Base-by-base conservation (phyloP, 768 basidiomycete genomes). In the Pulveroboletus sp. region DNA sequence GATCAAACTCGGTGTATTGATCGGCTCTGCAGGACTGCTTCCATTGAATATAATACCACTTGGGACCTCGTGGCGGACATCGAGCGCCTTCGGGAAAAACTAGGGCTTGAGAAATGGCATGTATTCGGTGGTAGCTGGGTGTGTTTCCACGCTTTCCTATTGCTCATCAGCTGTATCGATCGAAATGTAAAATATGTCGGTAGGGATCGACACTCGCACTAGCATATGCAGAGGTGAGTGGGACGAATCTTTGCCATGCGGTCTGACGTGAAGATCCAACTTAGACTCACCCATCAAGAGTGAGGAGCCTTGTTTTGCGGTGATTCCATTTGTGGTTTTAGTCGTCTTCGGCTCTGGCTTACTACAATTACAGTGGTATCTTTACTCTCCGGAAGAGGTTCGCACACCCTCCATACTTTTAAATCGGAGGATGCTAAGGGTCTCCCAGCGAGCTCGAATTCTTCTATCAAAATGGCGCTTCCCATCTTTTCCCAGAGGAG, bases 41-140 rank as follows among this genome's bases (percentile, higher is more conserved):
- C 68, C 27, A 68, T 85, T 2, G 85, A 89, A 56, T 85, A 93
- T 43, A 97, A 97, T 68, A 96, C 92, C 2, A 96, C 93, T 5
- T 93, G 89, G 90, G 86, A 92, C 62, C 81, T 95, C 35, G 91
- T 97, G 22, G 86, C 80, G 55, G 94, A 97, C 62, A 82, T 93
- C 10, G 94, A 97, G 64, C 85, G 73, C 59, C 71, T 95, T 22
- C 78, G 94, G 49, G 74, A 85, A 62, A 78, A 86, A 50, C 77
- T 97, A 14, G 70, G 70, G 35, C 77, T 97, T 48, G 83, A 89
- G 17, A 89, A 82, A 62, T 96, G 93, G 93, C 84, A 94, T 49
- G 89, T 96, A 23, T 96, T 97, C 63, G 94, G 94, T 24, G 93
- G 93, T 9, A 90, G 86, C 42, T 95, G 93, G 93, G 88, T 86